These are phyloP conservation scores for Caryopteris hybrid DNA, from an alignment of 305 asterid species.

Conservation along the genomic window DNA sequence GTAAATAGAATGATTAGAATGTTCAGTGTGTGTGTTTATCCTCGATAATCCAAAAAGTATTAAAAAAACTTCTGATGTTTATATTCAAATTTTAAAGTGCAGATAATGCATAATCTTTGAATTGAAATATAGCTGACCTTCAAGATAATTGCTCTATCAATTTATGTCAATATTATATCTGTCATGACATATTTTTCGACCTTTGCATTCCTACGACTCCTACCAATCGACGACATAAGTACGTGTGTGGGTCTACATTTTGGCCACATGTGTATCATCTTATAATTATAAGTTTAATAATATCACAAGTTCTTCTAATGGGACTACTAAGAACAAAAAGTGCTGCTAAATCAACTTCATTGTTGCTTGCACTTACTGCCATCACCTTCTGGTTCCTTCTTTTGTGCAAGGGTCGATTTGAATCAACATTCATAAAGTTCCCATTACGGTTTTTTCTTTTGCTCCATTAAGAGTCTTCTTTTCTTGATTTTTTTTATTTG, in stretches of 20 bases:
- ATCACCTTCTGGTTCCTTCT: slow-evolving; percentile 74
- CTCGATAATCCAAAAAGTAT: no score
- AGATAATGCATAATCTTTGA: no score
- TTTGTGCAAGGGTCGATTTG: slow-evolving; percentile 68
- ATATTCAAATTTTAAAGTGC: no score
- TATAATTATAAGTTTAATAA: slow-evolving; percentile 49
- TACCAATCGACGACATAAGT: slow-evolving; percentile 76
- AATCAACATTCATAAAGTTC: slow-evolving; percentile 61
- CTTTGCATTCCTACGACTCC: slow-evolving; percentile 69
- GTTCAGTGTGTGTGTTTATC: no score
- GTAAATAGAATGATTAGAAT: no score
- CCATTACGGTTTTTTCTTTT: slow-evolving; percentile 87
- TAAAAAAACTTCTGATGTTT: no score
- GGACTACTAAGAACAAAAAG: slow-evolving; percentile 71
- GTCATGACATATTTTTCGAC: slow-evolving; percentile 68
- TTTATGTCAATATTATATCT: slow-evolving; percentile 62
- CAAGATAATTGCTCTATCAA: slow-evolving; percentile 59
- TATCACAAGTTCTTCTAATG: slow-evolving; percentile 67
- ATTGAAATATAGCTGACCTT: slow-evolving; percentile 52
- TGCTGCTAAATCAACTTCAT: slow-evolving; percentile 58
- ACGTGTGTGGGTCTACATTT: slow-evolving; percentile 68
- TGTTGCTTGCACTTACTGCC: slow-evolving; percentile 54
- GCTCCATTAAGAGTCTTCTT: no score
- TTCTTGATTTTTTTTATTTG: no score
- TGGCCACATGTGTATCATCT: slow-evolving; percentile 97